Base-by-base conservation (phyloP, 805 yeast species). In the Grigorovia humatica region DNA sequence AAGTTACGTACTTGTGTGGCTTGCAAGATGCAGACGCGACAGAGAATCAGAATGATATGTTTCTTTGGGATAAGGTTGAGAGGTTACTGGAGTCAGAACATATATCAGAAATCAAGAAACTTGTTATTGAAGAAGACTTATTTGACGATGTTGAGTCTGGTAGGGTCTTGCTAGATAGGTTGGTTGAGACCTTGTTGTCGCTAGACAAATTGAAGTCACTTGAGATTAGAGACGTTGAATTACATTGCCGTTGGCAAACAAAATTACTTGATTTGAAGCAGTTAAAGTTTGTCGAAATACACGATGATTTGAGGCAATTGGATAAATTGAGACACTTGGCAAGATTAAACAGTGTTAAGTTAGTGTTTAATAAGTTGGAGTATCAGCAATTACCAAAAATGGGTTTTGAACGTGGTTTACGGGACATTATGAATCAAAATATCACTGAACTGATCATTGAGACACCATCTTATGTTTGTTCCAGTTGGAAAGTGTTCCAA, bases 1-100 rank as follows among this genome's bases (percentile, higher is more conserved):
- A 58, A 3, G 66, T 55, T 47, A 73, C 80, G 0, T 67, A 70
- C 47, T 50, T 78, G 2, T 69, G 76, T 17, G 74, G 74, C 0
- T 55, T 66, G 23, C 56, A 63, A 7, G 66, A 71, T 2, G 59
- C 70, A 2, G 57, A 65, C 12, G 70, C 72, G 44, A 64, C 67
- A 11, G 53, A 51, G 0, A 68, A 69, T 42, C 70, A 71, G 46
- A 71, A 74, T 49, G 70, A 67, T 32, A 56, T 70, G 46, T 60
- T 74, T 18, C 60, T 70, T 11, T 56, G 64, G 29, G 61, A 70
- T 20, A 70, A 76, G 54, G 66, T 80, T 47, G 69, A 68, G 42
- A 64, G 74, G 2, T 60, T 81, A 43, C 47, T 70, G 12, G 70
- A 70, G 19, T 65, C 69, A 2, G 62, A 63, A 4, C 62, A 77